Base-by-base conservation (phyloP, 345 rosid genomes). In the Populus alba region DNA sequence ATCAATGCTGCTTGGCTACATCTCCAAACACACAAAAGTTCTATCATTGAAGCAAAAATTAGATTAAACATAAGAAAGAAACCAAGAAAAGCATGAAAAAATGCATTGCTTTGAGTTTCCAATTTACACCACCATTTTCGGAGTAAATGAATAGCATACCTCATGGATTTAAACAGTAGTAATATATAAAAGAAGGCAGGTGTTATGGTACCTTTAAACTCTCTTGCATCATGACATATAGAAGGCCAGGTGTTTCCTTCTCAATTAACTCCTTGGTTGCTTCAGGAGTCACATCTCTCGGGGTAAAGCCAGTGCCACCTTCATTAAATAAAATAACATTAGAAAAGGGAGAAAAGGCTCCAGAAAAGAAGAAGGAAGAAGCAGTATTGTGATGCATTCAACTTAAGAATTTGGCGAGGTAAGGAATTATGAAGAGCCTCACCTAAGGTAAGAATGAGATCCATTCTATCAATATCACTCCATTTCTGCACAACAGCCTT, bases 281-380 rank as follows among this genome's bases (percentile, higher is more conserved):
- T 88, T 95, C 98, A 74, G 98, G 99, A 75, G 98, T 92, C 83
- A 96, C 94, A 80, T 92, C 98, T 87, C 99, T 92, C 3, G 98
- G 97, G 25, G 92, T 90, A 83, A 86, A 96, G 82, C 97, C 99
- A 77, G 97, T 96, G 75, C 99, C 98, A 72, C 99, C 97, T 96
- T 72, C 63, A 74, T 76, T 29, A 57, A 80, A 75, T 66, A 81
- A 83, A 72, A 78, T 22, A 49, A 29, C 25, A 16, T 75, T 39
- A 68, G 31, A 70, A 29, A 45, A 66, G 20, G 70, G 25, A 59
- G 65, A 27, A 68, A 62, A 71, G 67, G 20, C 67, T 47, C 41
- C 70, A 57, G 55, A 70, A 16, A 16, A 20, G 37, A 7, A n/a
- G 31, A 51, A 70, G 75, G 38, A 35, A 68, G 35, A 76, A 55